A percentile compares a stretch with the other conserved stretches of the same genome.
Conservation (phyloP, 2,329 filamentous ascomycete genomes). For the Volutella citrinella region DNA sequence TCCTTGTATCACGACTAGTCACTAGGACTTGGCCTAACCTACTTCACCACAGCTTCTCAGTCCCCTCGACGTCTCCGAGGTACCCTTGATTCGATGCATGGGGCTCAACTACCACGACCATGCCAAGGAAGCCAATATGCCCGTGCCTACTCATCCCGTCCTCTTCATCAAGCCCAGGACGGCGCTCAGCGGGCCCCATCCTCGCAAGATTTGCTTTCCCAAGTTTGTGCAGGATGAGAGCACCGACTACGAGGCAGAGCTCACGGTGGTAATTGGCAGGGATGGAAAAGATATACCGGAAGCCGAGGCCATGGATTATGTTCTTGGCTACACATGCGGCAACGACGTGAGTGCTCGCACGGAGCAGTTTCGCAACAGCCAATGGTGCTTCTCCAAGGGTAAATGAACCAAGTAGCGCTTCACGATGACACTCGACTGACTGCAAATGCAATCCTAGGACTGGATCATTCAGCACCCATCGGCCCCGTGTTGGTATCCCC, state of each 20-base stretch:
- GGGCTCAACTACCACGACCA: conserved; percentile 2
- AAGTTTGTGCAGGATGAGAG: conserved; percentile 26
- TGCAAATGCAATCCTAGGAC: too few species aligned
- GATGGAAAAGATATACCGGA: conserved; percentile 40
- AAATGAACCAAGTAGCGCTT: too few species aligned
- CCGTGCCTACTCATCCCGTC: conserved; percentile 32
- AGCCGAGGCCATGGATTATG: conserved; percentile 35
- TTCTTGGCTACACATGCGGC: conserved; percentile 36
- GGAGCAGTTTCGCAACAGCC: conserved; percentile 35
- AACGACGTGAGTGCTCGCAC: conserved; percentile 38
- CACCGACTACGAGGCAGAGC: conserved; percentile 39
- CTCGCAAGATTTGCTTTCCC: conserved; percentile 26
- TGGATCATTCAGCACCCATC: conserved; percentile 50
- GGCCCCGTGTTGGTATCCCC: conserved; percentile 34
- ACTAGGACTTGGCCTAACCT: too few species aligned
- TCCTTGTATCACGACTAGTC: too few species aligned
- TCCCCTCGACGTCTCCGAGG: too few species aligned
- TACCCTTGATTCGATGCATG: too few species aligned
- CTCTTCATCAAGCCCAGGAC: conserved; percentile 39
- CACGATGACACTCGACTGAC: too few species aligned
- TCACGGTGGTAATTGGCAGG: conserved; percentile 35
- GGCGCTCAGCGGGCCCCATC: conserved; percentile 30
- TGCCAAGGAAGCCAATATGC: conserved; percentile 17
- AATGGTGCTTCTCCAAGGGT: conserved; percentile 44
- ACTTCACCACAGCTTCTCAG: too few species aligned